Conservation (phyloP, 2,329 filamentous ascomycete species). For the Chrysosphaeria jannelii region DNA sequence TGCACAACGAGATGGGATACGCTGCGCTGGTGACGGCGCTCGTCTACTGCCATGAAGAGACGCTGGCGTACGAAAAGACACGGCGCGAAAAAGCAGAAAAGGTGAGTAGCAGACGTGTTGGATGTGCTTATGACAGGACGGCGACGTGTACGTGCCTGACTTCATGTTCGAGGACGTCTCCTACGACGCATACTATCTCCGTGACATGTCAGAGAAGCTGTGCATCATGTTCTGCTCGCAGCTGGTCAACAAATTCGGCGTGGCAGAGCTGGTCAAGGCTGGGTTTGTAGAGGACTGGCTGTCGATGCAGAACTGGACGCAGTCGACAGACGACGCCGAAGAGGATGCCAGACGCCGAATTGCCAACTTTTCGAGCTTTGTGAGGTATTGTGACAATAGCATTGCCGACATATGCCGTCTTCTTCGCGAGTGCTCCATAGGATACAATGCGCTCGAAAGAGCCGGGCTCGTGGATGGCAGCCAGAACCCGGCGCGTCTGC, state of each 20-base stretch:
- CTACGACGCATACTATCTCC: slow-evolving; percentile 31
- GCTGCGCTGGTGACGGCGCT: slow-evolving; percentile 28
- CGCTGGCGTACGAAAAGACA: neutral
- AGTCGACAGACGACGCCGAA: slow-evolving; percentile 10
- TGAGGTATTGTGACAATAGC: slow-evolving; percentile 18
- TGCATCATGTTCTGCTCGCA: slow-evolving; percentile 25
- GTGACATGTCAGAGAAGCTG: slow-evolving; percentile 28
- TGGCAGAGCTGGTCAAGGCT: slow-evolving; percentile 26
- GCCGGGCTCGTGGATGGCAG: slow-evolving; percentile 17
- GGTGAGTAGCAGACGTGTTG: no score
- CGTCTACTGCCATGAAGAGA: slow-evolving; percentile 14
- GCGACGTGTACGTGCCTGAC: slow-evolving; percentile 6
- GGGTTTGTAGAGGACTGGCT: slow-evolving; percentile 45
- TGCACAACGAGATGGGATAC: slow-evolving; percentile 20
- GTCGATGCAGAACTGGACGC: slow-evolving; percentile 35
- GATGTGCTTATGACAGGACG: no score
- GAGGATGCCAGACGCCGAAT: slow-evolving; percentile 7
- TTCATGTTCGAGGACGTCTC: slow-evolving; percentile 21
- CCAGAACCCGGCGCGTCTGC: no score
- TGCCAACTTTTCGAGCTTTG: slow-evolving; percentile 22
- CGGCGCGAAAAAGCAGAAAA: slow-evolving; percentile 7
- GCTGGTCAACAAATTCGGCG: slow-evolving; percentile 27
- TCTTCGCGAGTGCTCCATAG: slow-evolving; percentile 18
- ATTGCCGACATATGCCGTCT: slow-evolving; percentile 21
- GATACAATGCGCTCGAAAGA: slow-evolving; percentile 19